Evolutionary conservation across 495 filamentous ascomycete species (phyloP), one percentile per base, ranked within the genome.

Genomic region (Lophiotrema nucula): DNA sequence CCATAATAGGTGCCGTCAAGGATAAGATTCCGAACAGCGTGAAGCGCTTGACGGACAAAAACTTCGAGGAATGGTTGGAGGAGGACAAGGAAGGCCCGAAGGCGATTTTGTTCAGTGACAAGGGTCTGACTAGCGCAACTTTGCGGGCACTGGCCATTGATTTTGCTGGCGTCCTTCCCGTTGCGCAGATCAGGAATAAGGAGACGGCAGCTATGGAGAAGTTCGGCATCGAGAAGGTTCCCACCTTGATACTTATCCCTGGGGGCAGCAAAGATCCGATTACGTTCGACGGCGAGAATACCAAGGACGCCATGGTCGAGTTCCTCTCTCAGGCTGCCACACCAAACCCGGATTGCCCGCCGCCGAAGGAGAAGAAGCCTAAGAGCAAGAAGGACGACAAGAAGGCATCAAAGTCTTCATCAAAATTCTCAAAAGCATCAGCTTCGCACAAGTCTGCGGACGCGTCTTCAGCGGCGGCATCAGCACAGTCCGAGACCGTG

Each of bases 41-140:
- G 23, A 89, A 87, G 71, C 81, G 80, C 52, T 74, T 96, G 5
- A 85, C 84, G 22, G 88, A 95, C 72, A 87, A 87, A 72, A 87
- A 86, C 31, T 68, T 96, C 43, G 84, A 91, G 54, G 77, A 77
- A 18, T 97, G 89, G 82, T 72, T 97, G 37, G 74, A 77, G 19
- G 79, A 84, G 61, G 82, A 84, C 39, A 87, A 89, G 54, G 83
- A 88, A 35, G 79, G 81, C 4, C 81, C 89, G 31, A 97, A 96
- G 76, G 91, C 89, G 3, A 84, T 99, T 38, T 76, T 97, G 12
- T 97, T 99, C 74, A 96, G 88, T 1, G 89, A 96, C 56, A 97
- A 97, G 73, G 92, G 92, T 1, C 87, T 86, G 13, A 92, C 88
- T 0, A 88, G 88, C 69, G 79, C 91, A 10, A 74, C 96, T 13